Evolutionary conservation across 2,329 filamentous ascomycete genomes (phyloP).

Genomic region (Celoporthe dispersa): DNA sequence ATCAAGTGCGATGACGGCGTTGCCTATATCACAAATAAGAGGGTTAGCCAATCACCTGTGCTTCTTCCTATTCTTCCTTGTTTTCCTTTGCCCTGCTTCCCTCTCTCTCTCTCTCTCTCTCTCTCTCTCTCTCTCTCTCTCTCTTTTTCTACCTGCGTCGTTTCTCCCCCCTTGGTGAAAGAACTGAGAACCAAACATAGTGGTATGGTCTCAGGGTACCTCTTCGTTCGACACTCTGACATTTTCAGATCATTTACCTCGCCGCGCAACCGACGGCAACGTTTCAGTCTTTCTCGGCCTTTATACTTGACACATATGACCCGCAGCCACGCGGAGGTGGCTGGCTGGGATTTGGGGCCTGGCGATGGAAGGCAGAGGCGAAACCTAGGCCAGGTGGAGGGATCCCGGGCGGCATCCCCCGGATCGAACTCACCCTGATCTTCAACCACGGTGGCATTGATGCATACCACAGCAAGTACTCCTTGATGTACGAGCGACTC

Average conservation of each 20-base stretch:
- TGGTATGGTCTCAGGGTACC: constrained; percentile 14
- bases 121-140: too few species aligned
- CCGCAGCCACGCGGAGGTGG: constrained; percentile 72
- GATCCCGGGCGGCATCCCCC: constrained; percentile 73
- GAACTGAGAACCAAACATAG: not conserved
- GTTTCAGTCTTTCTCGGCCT: constrained; percentile 87
- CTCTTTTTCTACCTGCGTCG: not conserved
- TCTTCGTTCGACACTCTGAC: constrained; percentile 33
- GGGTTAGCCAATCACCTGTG: constrained; percentile 57
- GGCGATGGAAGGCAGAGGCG: constrained; percentile 82
- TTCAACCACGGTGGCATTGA: constrained; percentile 97
- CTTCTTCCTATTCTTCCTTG: not conserved
- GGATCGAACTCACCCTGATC: constrained; percentile 80
- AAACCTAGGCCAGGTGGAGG: constrained; percentile 83
- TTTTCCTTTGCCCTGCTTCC: not conserved
- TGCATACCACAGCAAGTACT: constrained; percentile 83
- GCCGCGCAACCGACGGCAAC: constrained; percentile 69
- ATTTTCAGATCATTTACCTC: constrained; percentile 79
- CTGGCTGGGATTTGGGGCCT: constrained; percentile 84
- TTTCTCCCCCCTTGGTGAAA: not conserved
- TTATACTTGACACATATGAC: constrained; percentile 86
- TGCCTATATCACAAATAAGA: constrained; percentile 82
- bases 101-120: too few species aligned
- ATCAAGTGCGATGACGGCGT: constrained; percentile 75
- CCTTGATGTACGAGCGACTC: constrained; percentile 81